Base-by-base conservation (phyloP, 2,329 filamentous ascomycete genomes). In the Hypoxylon sp. region DNA sequence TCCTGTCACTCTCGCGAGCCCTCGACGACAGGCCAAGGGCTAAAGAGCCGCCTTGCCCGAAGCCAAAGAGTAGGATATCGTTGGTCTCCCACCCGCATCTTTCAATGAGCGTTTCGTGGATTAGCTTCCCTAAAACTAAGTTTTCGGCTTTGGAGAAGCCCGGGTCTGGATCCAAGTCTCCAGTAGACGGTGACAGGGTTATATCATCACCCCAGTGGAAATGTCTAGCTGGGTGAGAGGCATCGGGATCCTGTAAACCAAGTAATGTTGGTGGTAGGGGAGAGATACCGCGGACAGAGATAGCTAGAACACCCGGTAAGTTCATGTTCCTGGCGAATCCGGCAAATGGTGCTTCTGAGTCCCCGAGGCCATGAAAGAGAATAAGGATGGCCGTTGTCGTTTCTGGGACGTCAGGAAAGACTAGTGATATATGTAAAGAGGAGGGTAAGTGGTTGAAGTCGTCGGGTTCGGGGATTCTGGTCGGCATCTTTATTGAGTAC, bases 361-460 rank as follows among this genome's bases (percentile, higher is more conserved):
- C 94, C 69, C 94, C 94, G 11, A 97, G 87, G 71, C 94, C 94
- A 80, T 97, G 94, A 64, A 97, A 88, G 57, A 97, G 87, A 76
- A 97, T 82, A 69, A 97, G 88, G 73, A 97, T 85, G 74, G 94
- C 91, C 47, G 90, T 92, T 9, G 91, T 88, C 11, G 87, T 86
- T 67, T 91, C 88, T 39, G 86, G 81, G 22, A 86, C 84, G 29
- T 82, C 78, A 46, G 86, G 85, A 76, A 83, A 85, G 72, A 85
- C 81, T 50, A 86, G 77, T 55, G 83, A 80, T 65, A 84, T 75
- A 11, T 81, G 80, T 58, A 87, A 79, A 48, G 76, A 76, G 42
- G 81, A 75, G 22, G 78, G 71, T 42, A 87, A 80, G 31, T 81
- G 73, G 39, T 80, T 69, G 71, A 89, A 88, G 77, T 89, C 87